Evolutionary conservation across 2,329 filamentous ascomycete genomes (phyloP), one percentile per base, ranked within the genome.

Genomic region (Xylaria multiplex): DNA sequence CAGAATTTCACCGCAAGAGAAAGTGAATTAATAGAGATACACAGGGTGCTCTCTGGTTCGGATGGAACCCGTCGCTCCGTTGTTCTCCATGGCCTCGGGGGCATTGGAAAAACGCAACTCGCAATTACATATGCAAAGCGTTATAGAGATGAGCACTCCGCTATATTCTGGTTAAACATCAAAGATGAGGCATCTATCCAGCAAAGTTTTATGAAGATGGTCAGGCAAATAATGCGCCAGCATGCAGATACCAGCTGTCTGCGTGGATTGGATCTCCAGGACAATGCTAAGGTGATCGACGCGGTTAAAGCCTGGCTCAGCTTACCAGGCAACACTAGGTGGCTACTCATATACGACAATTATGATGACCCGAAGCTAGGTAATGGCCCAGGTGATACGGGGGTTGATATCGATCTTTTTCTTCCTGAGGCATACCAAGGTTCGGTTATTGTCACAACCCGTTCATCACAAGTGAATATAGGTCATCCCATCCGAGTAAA

Each of bases 261-360:
- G 19, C 19, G 19, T 19, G 19, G 19, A 19, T 19, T 19, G 19
- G 19, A 19, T 19, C 19, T 19, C 19, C 1, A 50, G 19, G 30
- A 64, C 16, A 6, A 46, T 2, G 9, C 35, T 16, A 42, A 57
- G 16, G 46, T n/a, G 6, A 22, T 57, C 14, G 24, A 57, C n/a
- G 54, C 54, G 8, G 6, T 40, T 27, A 81, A 78, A 56, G 53
- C 52, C 6, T 83, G 78, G 81, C 71, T 84, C 6, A 69, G 74
- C 49, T 56, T 75, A 1, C 69, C 57, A 19, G 49, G 67, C 3
- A 83, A 83, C 58, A 73, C 69, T 16, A 65, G 66, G 2, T 83
- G 78, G 80, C 73, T 83, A 7, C 16, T 81, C 2, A 64, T 82
- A 13, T 82, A 75, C 56, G 78, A 82, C 59, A 82, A 83, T 56